Percentiles rank a stretch among this genome's conserved stretches.
Evolutionary conservation across 768 basidiomycete genomes (phyloP).

Genomic region (Sporobolomyces roseus): DNA sequence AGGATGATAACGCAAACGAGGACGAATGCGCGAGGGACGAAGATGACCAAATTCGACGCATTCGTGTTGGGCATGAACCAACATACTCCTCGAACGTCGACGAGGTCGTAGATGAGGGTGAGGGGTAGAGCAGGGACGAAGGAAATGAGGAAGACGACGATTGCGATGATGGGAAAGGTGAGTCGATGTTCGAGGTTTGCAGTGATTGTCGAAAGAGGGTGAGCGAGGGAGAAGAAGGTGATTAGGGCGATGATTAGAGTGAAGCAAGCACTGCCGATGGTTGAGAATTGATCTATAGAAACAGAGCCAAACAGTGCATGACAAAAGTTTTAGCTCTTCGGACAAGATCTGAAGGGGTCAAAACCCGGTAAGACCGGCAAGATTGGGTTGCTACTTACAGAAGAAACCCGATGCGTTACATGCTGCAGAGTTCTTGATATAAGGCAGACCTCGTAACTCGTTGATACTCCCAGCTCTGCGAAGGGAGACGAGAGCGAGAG

Average conservation of each 20-base stretch:
- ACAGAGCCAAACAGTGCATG: too few species aligned
- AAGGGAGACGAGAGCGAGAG: background rate
- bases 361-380: background rate
- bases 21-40: constrained; percentile 25
- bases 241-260: constrained; percentile 24
- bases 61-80: constrained; percentile 15
- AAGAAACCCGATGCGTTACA: constrained; percentile 13
- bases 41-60: constrained; percentile 13
- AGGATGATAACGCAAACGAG: constrained; percentile 29
- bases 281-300: constrained; percentile 31
- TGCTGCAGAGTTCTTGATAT: background rate
- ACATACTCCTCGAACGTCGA: constrained; percentile 24
- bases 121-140: constrained; percentile 11
- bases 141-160: background rate
- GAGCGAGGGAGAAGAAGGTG: constrained; percentile 25
- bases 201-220: constrained; percentile 22
- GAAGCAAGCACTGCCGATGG: constrained; percentile 24
- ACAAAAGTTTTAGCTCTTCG: too few species aligned
- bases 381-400: constrained; percentile 24
- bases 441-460: background rate
- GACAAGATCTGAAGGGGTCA: too few species aligned
- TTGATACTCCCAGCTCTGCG: constrained; percentile 13
- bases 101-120: constrained; percentile 2
- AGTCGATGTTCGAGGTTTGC: constrained; percentile 5
- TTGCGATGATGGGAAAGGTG: constrained; percentile 8